Evolutionary conservation across 441 rosid species (phyloP), one percentile per base, ranked within the genome.

Genomic region (Adansonia gregorii): DNA sequence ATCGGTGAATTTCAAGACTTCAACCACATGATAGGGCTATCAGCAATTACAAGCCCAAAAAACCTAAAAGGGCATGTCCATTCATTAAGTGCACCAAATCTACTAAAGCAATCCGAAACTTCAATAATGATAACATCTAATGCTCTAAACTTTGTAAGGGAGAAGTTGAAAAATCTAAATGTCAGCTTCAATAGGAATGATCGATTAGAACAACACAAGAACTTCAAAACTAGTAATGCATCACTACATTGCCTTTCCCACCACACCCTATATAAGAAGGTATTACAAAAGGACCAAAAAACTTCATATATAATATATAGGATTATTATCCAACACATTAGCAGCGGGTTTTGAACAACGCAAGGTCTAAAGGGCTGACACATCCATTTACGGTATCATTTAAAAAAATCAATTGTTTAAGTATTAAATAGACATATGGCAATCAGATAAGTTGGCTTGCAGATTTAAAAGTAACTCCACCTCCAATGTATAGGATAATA

Each of bases 221-320:
- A 46, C 72, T 46, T 68, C 11, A 68, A 68, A 68, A 68, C 72
- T 24, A 22, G 55, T 14, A 68, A 68, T 20, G 51, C 9, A 6
- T 12, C 5, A 20, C 54, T 39, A 68, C 17, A 22, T 46, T 12
- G 9, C 22, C 35, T 1, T n/a, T 65, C 45, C 17, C 67, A 63
- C 67, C 20, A 20, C 48, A 65, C 49, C 19, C 48, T 39, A 35
- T 8, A 19, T 7, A 2, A 58, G 63, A 58, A 19, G 63, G 31
- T 19, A 19, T 20, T 19, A 3, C 12, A 2, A 58, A 58, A 17
- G 19, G 6, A 35, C 41, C 41, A 35, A 35, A 35, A 35, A 35
- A 35, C 41, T 35, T 35, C 41, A 35, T 17, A 6, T n/a, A 55
- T n/a, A 3, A 15, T 52, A 3, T 52, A 52, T 14, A 52, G 56